Percentiles rank a stretch among this genome's conserved stretches.
Evolutionary conservation across 495 filamentous ascomycete species (phyloP).

Genomic region (Penicillium tannophilum): DNA sequence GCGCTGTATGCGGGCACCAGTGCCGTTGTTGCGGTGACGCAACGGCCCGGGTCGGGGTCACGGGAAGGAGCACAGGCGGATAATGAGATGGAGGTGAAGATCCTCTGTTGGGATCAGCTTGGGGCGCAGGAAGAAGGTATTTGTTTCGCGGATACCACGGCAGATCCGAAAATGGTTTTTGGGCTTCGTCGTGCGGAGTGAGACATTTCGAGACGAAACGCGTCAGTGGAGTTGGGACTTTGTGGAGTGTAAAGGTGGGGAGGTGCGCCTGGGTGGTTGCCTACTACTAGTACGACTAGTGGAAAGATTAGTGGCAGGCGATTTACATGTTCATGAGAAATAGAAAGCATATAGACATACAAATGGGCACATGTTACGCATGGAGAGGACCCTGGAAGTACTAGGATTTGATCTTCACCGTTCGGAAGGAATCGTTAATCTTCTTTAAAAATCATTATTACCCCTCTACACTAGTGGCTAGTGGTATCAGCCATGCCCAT

Average conservation of each 20-base stretch:
- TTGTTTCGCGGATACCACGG: constrained; percentile 51
- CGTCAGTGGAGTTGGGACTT: constrained; percentile 13
- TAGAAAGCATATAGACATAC: background rate
- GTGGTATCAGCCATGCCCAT: constrained; percentile 6
- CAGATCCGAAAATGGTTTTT: constrained; percentile 47
- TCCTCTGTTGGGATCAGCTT: constrained; percentile 50
- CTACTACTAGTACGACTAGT: constrained; percentile 1
- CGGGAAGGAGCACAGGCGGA: constrained; percentile 20
- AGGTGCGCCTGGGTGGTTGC: background rate
- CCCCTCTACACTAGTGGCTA: background rate
- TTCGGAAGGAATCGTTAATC: background rate
- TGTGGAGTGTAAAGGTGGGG: background rate
- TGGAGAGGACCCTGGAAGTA: background rate
- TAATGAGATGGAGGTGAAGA: constrained; percentile 40
- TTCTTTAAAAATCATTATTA: too few relatives aligned
- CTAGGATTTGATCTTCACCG: background rate
- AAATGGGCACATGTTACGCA: background rate
- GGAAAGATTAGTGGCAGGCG: background rate
- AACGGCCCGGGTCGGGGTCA: constrained; percentile 30
- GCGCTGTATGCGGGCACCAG: constrained; percentile 82
- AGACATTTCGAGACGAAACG: constrained; percentile 12
- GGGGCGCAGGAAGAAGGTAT: constrained; percentile 50
- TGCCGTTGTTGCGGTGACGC: constrained; percentile 72
- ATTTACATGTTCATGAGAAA: too few relatives aligned
- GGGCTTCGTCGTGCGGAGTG: constrained; percentile 19